A percentile compares a stretch with the other conserved stretches of the same genome.
Evolutionary conservation across 78 protist genomes (phyloP).

Genomic region (Creolimax fragrantissima): DNA sequence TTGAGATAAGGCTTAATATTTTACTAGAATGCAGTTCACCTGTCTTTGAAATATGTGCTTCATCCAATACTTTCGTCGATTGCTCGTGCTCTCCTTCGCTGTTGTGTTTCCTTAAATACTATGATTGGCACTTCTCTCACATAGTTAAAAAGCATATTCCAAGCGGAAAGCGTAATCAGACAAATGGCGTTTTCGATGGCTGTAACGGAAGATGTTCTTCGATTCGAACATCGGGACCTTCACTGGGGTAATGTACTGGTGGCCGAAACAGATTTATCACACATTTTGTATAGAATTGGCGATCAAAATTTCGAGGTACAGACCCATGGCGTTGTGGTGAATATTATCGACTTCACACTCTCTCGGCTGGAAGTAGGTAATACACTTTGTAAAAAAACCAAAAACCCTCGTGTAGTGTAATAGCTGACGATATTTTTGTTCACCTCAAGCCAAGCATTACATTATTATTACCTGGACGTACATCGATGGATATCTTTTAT

Average conservation of each 20-base stretch:
- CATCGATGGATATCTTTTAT: background rate
- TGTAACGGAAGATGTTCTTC: background rate
- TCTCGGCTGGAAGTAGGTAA: background rate
- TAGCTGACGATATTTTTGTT: too few species aligned
- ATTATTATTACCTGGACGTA: background rate
- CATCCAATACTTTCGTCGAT: background rate
- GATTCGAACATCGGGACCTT: constrained; percentile 10
- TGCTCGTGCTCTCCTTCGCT: too few species aligned
- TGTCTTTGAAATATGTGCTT: background rate
- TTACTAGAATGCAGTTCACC: background rate
- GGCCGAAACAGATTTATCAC: background rate
- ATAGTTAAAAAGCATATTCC: background rate
- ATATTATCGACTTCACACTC: constrained; percentile 9
- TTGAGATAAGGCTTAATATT: too few species aligned
- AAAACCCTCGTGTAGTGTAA: too few species aligned
- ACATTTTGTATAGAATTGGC: background rate
- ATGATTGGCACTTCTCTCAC: too few species aligned
- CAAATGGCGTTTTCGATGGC: background rate
- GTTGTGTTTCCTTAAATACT: too few species aligned
- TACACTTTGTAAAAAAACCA: too few species aligned
- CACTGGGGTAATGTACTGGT: constrained; percentile 25
- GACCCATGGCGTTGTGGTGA: background rate
- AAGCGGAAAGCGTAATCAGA: background rate
- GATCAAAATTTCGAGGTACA: background rate
- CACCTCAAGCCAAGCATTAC: background rate